Evolutionary conservation across 2,329 filamentous ascomycete species (phyloP).

Genomic region (Alternaria viburni): DNA sequence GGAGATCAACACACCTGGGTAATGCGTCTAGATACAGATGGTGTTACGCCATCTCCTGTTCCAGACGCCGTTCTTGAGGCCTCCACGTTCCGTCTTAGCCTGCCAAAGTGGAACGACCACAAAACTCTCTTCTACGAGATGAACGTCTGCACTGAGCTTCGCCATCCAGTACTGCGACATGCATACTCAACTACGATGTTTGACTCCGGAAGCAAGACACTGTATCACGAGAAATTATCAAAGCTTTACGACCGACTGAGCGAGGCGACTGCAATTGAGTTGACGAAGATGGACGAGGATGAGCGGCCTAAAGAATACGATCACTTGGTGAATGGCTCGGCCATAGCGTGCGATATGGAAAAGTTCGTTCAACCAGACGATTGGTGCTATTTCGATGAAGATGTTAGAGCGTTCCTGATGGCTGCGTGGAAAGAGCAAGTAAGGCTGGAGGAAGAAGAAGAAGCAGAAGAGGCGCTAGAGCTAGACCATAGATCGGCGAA

Average conservation of each 20-base stretch:
- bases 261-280: not conserved
- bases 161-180: not conserved
- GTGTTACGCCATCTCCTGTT: not conserved
- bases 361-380: not conserved
- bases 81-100: not conserved
- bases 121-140: not conserved
- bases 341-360: not conserved
- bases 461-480: not conserved
- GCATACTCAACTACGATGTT: not conserved
- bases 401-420: not conserved
- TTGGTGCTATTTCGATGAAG: not conserved
- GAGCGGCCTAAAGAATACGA: not conserved
- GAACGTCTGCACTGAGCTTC: not conserved
- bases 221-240: not conserved
- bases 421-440: not conserved
- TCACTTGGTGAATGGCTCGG: not conserved
- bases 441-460: not conserved
- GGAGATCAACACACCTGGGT: constrained; percentile 10
- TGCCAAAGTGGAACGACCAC: not conserved
- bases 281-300: not conserved
- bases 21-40: not conserved
- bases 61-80: not conserved
- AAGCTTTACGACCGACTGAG: not conserved
- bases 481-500: not conserved
- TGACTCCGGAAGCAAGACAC: not conserved